Evolutionary conservation across 2,329 filamentous ascomycete species (phyloP).

Genomic region (Arthrobotrys sphaeroides): DNA sequence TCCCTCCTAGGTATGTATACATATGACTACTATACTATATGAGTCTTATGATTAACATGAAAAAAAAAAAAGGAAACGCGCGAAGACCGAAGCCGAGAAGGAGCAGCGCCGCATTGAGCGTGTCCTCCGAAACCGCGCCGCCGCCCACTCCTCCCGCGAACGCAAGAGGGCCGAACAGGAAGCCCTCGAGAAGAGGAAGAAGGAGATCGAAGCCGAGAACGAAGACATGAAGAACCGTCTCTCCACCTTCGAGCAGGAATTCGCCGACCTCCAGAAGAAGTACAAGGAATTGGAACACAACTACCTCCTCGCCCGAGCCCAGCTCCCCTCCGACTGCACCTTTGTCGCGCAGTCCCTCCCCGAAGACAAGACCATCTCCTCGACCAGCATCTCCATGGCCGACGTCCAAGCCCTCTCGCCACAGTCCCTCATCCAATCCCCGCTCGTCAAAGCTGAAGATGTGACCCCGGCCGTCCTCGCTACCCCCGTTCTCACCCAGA

Average conservation of each 20-base stretch:
- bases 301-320: conserved; percentile 53
- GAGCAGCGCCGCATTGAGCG: conserved; percentile 97
- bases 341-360: conserved; percentile 50
- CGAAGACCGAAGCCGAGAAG: conserved; percentile 98
- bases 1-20: conserved; percentile 79
- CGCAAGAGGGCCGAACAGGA: conserved; percentile 91
- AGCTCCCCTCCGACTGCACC: conserved; percentile 46
- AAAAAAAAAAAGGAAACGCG: conserved; percentile 75
- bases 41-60: conserved; percentile 57
- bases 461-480: conserved; percentile 12
- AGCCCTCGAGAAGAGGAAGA: conserved; percentile 74
- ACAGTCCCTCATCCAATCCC: conserved; percentile 52
- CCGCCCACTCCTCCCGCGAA: conserved; percentile 94
- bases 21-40: not conserved
- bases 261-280: conserved; percentile 65
- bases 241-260: conserved; percentile 69
- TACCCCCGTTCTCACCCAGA: conserved; percentile 67
- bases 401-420: conserved; percentile 55
- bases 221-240: conserved; percentile 74
- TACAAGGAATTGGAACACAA: conserved; percentile 63
- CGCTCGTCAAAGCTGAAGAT: conserved; percentile 52
- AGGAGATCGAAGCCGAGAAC: conserved; percentile 75
- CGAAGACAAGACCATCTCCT: conserved; percentile 39
- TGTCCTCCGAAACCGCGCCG: conserved; percentile 93
- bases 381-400: conserved; percentile 53